These are phyloP conservation scores for Beauveria asiatica DNA, from an alignment of 2,329 filamentous ascomycete genomes.

Conservation along the genomic window DNA sequence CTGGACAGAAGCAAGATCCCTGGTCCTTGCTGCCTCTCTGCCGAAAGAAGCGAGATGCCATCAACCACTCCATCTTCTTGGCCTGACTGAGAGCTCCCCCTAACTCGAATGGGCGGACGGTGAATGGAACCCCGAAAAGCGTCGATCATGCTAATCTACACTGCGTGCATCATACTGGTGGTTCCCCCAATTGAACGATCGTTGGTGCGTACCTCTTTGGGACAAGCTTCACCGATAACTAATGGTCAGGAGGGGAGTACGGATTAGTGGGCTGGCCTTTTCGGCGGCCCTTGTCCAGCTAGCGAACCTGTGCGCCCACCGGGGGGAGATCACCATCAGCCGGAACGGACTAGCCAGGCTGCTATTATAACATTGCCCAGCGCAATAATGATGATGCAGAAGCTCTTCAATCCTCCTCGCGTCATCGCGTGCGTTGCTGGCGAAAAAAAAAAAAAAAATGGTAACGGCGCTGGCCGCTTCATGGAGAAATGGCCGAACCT, in stretches of 20 bases:
- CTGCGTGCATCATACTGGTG: background rate
- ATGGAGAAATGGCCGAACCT: background rate
- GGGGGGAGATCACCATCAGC: background rate
- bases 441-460: too few relatives aligned
- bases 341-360: background rate
- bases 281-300: background rate
- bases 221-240: background rate
- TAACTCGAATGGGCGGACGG: background rate
- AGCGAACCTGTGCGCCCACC: background rate
- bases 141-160: constrained; percentile 8
- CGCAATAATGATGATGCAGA: background rate
- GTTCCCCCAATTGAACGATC: background rate
- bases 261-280: background rate
- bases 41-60: too few relatives aligned
- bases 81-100: background rate
- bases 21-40: too few relatives aligned
- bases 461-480: too few relatives aligned
- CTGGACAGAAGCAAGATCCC: too few relatives aligned
- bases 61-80: too few relatives aligned
- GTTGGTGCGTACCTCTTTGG: constrained; percentile 3
- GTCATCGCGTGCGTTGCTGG: too few relatives aligned
- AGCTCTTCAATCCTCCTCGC: too few relatives aligned
- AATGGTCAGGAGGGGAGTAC: background rate
- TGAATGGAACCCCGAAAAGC: background rate
- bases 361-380: too few relatives aligned